Evolutionary conservation across 1,284 basidiomycete species (phyloP).

Genomic region (Ceratobasidium sp.): DNA sequence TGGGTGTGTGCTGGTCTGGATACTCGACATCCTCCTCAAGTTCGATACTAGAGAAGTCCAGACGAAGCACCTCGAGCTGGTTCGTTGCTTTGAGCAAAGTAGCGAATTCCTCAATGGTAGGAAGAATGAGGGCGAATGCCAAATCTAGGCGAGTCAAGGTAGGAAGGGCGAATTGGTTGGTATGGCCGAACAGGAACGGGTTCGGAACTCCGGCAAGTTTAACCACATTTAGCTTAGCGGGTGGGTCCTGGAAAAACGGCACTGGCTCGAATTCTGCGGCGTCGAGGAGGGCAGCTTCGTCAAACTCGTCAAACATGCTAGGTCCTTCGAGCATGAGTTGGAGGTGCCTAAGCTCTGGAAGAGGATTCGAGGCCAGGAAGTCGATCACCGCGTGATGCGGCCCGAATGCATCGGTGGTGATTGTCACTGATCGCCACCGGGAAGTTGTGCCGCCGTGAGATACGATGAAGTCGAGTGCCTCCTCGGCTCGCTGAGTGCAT

Average conservation of each 20-base stretch:
- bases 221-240: background rate
- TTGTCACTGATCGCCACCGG: slow-evolving; percentile 5
- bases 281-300: background rate
- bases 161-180: background rate
- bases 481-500: background rate
- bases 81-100: background rate
- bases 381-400: background rate
- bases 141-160: background rate
- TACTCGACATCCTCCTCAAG: background rate
- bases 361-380: background rate
- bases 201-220: slow-evolving; percentile 4
- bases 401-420: background rate
- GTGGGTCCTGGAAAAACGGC: background rate
- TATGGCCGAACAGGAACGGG: slow-evolving; percentile 18
- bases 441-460: too few species aligned
- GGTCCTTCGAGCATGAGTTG: background rate
- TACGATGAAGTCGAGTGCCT: slow-evolving; percentile 10
- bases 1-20: background rate
- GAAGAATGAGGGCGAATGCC: background rate
- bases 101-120: background rate
- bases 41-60: background rate
- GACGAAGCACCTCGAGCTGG: background rate
- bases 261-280: background rate
- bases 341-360: background rate
- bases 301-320: background rate